A percentile compares a stretch with the other conserved stretches of the same genome.
These are phyloP conservation scores for Fusarium verrucosum DNA, from an alignment of 2,329 filamentous ascomycete genomes.

Conservation along the genomic window DNA sequence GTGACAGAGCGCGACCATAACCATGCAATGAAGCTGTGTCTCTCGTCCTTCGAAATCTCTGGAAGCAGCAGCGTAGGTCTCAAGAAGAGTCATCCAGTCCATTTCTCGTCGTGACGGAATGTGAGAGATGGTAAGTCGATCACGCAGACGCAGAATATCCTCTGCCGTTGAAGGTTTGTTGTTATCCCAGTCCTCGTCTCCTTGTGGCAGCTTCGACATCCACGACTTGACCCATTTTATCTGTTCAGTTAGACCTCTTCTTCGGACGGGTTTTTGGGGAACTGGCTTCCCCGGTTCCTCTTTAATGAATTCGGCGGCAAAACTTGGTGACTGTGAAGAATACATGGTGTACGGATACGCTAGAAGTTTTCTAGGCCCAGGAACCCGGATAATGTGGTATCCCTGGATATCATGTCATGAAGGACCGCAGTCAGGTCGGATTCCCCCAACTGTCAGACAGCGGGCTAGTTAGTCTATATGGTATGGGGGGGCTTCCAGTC, in stretches of 20 bases:
- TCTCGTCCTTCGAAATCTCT: conserved; percentile 39
- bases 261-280: conserved; percentile 39
- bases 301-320: conserved; percentile 41
- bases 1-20: conserved; percentile 42
- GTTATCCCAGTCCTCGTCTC: conserved; percentile 43
- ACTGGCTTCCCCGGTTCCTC: conserved; percentile 40
- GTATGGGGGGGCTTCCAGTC: conserved; percentile 31
- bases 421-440: conserved; percentile 23
- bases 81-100: conserved; percentile 39
- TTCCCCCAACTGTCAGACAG: conserved; percentile 23
- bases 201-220: conserved; percentile 42
- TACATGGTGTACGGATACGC: conserved; percentile 31
- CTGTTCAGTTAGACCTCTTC: conserved; percentile 40
- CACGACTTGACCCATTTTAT: conserved; percentile 42
- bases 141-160: conserved; percentile 34
- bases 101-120: conserved; percentile 33
- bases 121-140: conserved; percentile 35
- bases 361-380: conserved; percentile 23
- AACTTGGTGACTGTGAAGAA: conserved; percentile 27
- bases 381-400: conserved; percentile 12
- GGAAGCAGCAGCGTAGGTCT: conserved; percentile 39
- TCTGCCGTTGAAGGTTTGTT: conserved; percentile 38
- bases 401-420: conserved; percentile 33
- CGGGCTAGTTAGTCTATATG: conserved; percentile 32
- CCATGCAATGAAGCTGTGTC: conserved; percentile 41